Evolutionary conservation across 345 rosid genomes (phyloP), one percentile per base, ranked within the genome.

Genomic region (Abelmoschus esculentus): DNA sequence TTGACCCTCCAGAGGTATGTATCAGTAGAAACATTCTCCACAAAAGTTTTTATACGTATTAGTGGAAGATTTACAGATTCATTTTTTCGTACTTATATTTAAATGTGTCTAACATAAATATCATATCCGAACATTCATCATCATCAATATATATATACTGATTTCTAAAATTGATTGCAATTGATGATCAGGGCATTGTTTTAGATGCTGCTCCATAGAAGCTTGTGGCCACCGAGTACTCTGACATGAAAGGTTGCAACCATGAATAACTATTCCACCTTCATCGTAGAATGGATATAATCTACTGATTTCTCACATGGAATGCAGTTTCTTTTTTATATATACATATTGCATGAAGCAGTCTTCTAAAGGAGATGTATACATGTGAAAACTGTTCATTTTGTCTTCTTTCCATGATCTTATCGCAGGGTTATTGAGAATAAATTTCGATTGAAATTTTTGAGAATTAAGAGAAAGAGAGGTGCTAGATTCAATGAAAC

Each of bases 1-100:
- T 93, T 81, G 92, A 90, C 74, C 96, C 97, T 81, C 87, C 92
- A 2, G 96, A 90, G 98, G 98, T 93, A 75, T 67, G 90, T 72
- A 36, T 36, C 6, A 36, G 40, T 36, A 3, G 1, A 36, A 40
- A 40, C 44, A 7, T 40, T 40, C 44, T 40, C 11, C 44, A 8
- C 11, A 7, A 7, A 40, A 40, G 44, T 40, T 40, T 40, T 40
- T 40, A 40, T 40, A 36, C 8, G 44, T 40, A 40, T 7, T 40
- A 9, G 11, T 1, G 44, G 44, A 40, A 40, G 44, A 40, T 40
- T 40, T 40, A 40, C 6, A 40, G 2, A 40, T 40, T 9, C 44
- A 40, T 8, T 8, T 40, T 40, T 40, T 7, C 54, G 1, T 6
- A 6, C 7, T 15, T 4, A 14, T 49, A n/a, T 15, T 49, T 49